These are phyloP conservation scores for Penstemon eatonii DNA, from an alignment of 257 asterid species.

Conservation along the genomic window DNA sequence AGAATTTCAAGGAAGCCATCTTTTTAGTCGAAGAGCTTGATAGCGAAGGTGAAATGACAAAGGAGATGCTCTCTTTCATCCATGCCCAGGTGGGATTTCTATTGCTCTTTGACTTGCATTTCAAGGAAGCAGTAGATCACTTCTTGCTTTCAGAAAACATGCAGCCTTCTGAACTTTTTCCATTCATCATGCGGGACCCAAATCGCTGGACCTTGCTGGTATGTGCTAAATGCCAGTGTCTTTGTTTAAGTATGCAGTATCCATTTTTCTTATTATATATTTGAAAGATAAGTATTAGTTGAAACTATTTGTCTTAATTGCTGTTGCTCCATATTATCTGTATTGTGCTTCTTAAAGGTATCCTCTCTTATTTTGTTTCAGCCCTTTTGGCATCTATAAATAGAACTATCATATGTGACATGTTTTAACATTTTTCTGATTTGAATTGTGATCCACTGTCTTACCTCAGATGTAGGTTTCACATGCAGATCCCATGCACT, in stretches of 20 bases:
- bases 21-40: constrained; percentile 84
- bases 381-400: not conserved
- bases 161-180: constrained; percentile 98
- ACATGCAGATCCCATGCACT: not conserved
- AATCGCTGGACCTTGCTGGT: constrained; percentile 97
- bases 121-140: constrained; percentile 93
- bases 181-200: constrained; percentile 93
- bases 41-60: constrained; percentile 80
- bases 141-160: constrained; percentile 85
- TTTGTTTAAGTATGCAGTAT: not conserved
- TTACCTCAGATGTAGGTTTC: constrained; percentile 10
- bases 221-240: constrained; percentile 24
- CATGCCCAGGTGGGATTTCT: constrained; percentile 97
- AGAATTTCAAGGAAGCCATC: constrained; percentile 73
- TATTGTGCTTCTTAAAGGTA: constrained; percentile 19
- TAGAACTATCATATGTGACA: not conserved
- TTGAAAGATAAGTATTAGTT: not conserved
- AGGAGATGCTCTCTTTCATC: constrained; percentile 72
- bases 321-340: not conserved
- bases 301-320: not conserved
- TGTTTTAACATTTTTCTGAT: not conserved
- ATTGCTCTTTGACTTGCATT: constrained; percentile 85
- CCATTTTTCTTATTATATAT: not conserved
- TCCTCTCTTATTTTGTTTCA: constrained; percentile 1
- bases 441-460: constrained; percentile 6